Base-by-base conservation (phyloP, 768 basidiomycete species). In the Lactifluus piperatus region DNA sequence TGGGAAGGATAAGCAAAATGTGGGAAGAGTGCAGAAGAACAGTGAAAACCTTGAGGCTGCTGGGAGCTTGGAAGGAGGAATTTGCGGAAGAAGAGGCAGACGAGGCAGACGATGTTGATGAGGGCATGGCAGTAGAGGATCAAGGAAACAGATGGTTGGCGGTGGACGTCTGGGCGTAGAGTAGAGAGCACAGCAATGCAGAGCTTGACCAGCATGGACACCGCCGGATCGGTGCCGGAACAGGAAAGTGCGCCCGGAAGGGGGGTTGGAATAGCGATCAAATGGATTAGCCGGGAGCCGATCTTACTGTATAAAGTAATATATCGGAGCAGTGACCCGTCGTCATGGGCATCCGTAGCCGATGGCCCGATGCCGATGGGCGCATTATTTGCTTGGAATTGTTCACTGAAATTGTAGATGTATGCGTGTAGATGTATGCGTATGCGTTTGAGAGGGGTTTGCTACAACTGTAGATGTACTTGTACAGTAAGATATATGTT, bases 1-100 rank as follows among this genome's bases (percentile, higher is more conserved):
- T 88, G 68, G 22, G 8, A 26, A 46, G 13, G 1, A 46, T 45
- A 27, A 45, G 49, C 24, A 13, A 62, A 48, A 22, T 24, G n/a
- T 18, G 7, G 34, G 32, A 54, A 39, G 39, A 13, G 41, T 27
- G 24, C 8, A 16, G 37, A 52, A 34, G 10, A 30, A 32, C 5
- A 26, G 44, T 26, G 13, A 26, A 39, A 22, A 59, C 64, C 64
- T 64, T 64, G 20, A 64, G 50, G 45, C 56, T 58, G 6, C 57
- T 49, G 29, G 64, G 54, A 16, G 49, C 50, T 30, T 63, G 62
- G 16, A 64, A 36, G 29, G 62, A 6, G 1, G 44, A 20, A 10
- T 22, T 57, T 36, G 64, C 50, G 9, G 64, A 51, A 26, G 64
- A 51, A 2, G 64, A 50, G 3, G 62, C 27, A 16, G 63, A 57